Conservation (phyloP, 805 yeast genomes). For the Candida parachauliodes region DNA sequence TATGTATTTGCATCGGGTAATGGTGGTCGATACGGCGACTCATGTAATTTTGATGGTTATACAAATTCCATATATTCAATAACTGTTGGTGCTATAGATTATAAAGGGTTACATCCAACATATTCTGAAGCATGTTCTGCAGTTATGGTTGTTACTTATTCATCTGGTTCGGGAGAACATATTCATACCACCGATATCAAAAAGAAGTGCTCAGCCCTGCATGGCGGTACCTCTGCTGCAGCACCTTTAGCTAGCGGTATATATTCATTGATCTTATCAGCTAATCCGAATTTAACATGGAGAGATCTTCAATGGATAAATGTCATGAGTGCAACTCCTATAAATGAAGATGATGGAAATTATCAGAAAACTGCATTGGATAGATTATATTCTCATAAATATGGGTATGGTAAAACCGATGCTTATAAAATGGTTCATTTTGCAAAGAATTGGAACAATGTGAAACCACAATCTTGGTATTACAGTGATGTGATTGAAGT, state of each 20-base stretch:
- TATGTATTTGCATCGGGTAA: slow-evolving; percentile 97
- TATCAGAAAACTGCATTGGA: slow-evolving; percentile 74
- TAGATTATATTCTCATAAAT: slow-evolving; percentile 73
- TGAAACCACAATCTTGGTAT: slow-evolving; percentile 90
- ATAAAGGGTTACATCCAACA: slow-evolving; percentile 78
- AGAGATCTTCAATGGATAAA: slow-evolving; percentile 88
- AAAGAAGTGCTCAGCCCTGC: slow-evolving; percentile 63
- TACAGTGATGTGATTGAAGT: slow-evolving; percentile 45
- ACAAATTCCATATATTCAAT: slow-evolving; percentile 93
- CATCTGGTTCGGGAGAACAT: slow-evolving; percentile 85
- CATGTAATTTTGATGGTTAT: slow-evolving; percentile 96
- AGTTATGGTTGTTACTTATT: slow-evolving; percentile 87
- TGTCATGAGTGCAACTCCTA: slow-evolving; percentile 64
- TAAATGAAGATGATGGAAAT: slow-evolving; percentile 63
- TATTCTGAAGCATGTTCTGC: slow-evolving; percentile 95
- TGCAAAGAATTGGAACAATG: slow-evolving; percentile 75
- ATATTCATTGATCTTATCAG: slow-evolving; percentile 75
- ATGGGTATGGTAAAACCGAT: slow-evolving; percentile 91
- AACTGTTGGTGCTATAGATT: slow-evolving; percentile 92
- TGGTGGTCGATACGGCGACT: slow-evolving; percentile 80
- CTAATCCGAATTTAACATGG: slow-evolving; percentile 89
- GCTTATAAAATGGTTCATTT: slow-evolving; percentile 68
- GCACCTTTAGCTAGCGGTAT: slow-evolving; percentile 99
- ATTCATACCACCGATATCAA: slow-evolving; percentile 85
- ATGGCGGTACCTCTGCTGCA: slow-evolving; percentile 98